phyloP scores from a whole-genome alignment of 805 yeast species.

The Komagataella pseudopastoris region DNA sequence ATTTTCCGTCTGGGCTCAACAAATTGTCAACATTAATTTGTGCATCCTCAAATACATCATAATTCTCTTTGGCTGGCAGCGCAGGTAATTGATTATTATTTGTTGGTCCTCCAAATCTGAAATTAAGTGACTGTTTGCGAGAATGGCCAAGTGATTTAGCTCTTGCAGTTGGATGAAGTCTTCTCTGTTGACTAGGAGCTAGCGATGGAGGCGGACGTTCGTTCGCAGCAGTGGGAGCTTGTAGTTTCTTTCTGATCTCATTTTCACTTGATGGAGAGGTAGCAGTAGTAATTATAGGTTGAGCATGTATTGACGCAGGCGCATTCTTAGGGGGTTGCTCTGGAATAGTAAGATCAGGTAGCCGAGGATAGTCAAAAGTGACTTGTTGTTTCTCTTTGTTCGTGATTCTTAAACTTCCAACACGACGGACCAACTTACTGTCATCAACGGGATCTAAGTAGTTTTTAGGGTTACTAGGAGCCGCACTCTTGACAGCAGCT shows the following conservation, averaged over 20 bases:
- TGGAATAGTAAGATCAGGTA: conserved; percentile 8
- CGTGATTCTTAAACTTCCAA: conserved; percentile 48
- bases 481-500: neutral
- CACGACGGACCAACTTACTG: conserved; percentile 32
- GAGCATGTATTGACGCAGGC: conserved; percentile 1
- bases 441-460: conserved; percentile 2
- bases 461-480: conserved; percentile 2
- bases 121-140: conserved; percentile 43
- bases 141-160: conserved; percentile 82
- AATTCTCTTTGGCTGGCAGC: conserved; percentile 30
- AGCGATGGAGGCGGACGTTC: conserved; percentile 1
- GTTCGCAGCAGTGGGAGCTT: neutral
- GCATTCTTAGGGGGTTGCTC: conserved; percentile 12
- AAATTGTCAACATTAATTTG: conserved; percentile 21
- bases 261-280: conserved; percentile 1
- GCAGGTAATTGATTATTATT: conserved; percentile 10
- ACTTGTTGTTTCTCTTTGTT: conserved; percentile 33
- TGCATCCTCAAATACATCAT: conserved; percentile 37
- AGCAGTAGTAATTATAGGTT: neutral
- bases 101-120: conserved; percentile 31
- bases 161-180: conserved; percentile 70
- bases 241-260: conserved; percentile 17
- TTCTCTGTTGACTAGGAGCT: conserved; percentile 5
- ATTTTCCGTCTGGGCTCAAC: conserved; percentile 1
- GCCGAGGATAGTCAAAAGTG: conserved; percentile 13